Base-by-base conservation (phyloP, 306 rosid genomes). In the Dryas drummondii region DNA sequence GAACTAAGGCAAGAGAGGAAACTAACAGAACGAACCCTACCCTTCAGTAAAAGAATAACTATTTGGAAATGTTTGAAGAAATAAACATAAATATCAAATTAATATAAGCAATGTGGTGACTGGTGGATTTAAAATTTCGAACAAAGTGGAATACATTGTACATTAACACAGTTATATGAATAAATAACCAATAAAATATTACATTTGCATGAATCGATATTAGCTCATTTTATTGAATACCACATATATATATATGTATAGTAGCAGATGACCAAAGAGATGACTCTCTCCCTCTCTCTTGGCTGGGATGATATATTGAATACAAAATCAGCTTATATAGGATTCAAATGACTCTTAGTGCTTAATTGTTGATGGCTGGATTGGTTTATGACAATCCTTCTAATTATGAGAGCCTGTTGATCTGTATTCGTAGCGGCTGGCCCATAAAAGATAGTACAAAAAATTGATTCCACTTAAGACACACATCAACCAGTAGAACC, bases 401-500 rank as follows among this genome's bases (percentile, higher is more conserved):
- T 56, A 81, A 41, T 65, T 56, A 26, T 73, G 70, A 15, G 42
- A 41, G 49, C 70, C 59, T 13, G 77, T 42, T 82, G 83, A 54
- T 81, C 80, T 86, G 50, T 89, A 91, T 22, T 84, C 73, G 75
- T 86, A 87, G 58, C 85, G 80, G 80, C 58, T 77, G n/a, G 91
- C 87, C 94, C 92, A 91, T 78, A 87, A 71, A 76, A 89, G 82
- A 77, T 73, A 89, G 27, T 81, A 89, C 71, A 89, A 4, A 51
- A 84, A 91, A 53, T 89, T 91, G 56, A 91, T 32, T 62, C 82
- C 91, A 76, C 94, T 89, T 45, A 91, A 82, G 6, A 57, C 81
- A 83, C 92, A 88, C 89, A 91, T 86, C 72, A 89, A 71, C 97
- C 92, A 87, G 79, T 91, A 91, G 80, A 91, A 91, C 82, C 91